These are phyloP conservation scores for Prunus mume DNA, from an alignment of 306 rosid species.

Conservation along the genomic window DNA sequence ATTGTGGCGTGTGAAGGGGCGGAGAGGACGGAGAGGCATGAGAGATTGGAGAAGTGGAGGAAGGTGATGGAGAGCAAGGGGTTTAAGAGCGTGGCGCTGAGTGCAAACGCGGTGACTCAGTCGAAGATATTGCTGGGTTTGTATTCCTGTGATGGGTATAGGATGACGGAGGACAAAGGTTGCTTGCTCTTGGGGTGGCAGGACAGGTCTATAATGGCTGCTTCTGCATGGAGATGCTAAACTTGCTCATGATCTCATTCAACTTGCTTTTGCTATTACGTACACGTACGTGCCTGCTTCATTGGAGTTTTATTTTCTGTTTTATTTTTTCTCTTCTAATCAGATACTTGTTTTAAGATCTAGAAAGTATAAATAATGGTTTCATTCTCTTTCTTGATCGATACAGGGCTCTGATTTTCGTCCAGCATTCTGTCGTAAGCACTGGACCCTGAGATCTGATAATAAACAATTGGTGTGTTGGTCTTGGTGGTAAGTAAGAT, in stretches of 20 bases:
- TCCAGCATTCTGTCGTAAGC: slow-evolving; percentile 20
- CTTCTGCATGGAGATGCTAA: slow-evolving; percentile 93
- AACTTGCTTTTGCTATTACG: not conserved
- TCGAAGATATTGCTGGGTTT: slow-evolving; percentile 76
- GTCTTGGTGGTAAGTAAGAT: not conserved
- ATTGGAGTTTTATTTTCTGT: not conserved
- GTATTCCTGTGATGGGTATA: slow-evolving; percentile 78
- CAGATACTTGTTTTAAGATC: not conserved
- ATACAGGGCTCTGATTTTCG: not conserved
- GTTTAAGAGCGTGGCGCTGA: slow-evolving; percentile 63
- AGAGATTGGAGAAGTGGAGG: slow-evolving; percentile 90
- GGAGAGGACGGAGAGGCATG: slow-evolving; percentile 79
- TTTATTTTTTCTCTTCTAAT: not conserved
- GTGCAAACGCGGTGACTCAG: slow-evolving; percentile 89
- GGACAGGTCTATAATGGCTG: slow-evolving; percentile 70
- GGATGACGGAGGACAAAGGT: slow-evolving; percentile 80
- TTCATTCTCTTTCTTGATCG: not conserved
- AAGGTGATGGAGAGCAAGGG: slow-evolving; percentile 87
- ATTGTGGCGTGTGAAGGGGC: slow-evolving; percentile 77
- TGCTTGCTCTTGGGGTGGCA: slow-evolving; percentile 92
- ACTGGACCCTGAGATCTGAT: slow-evolving; percentile 1
- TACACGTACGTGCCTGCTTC: not conserved
- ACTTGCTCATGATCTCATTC: not conserved
- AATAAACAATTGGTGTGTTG: not conserved
- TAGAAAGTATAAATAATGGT: not conserved